Conservation (phyloP, 495 filamentous ascomycete species). For the Penicillium canescens region DNA sequence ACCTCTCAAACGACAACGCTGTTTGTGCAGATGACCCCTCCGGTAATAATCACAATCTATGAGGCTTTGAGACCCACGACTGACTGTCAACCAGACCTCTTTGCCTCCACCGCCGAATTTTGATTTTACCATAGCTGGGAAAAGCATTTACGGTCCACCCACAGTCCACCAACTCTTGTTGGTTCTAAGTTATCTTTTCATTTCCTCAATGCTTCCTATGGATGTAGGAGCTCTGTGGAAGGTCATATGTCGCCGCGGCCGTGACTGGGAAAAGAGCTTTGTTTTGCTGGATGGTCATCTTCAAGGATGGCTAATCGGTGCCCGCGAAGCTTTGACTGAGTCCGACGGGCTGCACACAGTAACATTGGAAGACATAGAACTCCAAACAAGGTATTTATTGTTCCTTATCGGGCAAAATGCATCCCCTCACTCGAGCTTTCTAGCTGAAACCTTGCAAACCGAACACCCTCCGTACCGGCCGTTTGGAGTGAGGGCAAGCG, state of each 20-base stretch:
- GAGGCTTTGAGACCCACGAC: not conserved
- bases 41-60: not conserved
- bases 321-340: not conserved
- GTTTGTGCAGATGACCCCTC: not conserved
- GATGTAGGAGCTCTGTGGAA: not conserved
- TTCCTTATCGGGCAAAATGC: not conserved
- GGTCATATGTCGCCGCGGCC: not conserved
- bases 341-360: not conserved
- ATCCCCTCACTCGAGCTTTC: not conserved
- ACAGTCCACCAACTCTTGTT: not conserved
- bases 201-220: not conserved
- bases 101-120: not conserved
- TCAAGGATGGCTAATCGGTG: not conserved
- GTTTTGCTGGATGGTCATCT: not conserved
- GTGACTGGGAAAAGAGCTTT: slow-evolving; percentile 1
- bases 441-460: not conserved
- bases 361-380: not conserved
- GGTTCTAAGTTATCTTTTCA: not conserved
- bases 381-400: not conserved
- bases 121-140: not conserved
- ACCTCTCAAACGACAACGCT: not conserved
- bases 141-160: not conserved
- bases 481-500: not conserved
- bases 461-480: not conserved
- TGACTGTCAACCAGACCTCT: not conserved